Conservation (phyloP, 106 monocot species). For the Gastrodia elata region DNA sequence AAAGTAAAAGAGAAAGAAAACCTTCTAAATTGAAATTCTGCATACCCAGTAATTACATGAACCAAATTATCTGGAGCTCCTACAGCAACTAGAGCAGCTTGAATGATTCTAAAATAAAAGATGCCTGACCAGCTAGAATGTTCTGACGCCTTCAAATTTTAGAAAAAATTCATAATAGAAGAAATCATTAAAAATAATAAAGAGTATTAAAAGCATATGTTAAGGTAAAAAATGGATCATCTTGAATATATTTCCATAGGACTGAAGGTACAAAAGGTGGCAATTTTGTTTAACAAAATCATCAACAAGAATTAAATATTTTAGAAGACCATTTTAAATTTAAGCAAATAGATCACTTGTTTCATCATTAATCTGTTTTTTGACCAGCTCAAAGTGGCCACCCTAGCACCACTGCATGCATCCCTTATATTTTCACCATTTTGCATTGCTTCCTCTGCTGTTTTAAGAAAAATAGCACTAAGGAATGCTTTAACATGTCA, state of each 20-base stretch:
- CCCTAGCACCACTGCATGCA: background rate
- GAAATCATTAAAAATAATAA: background rate
- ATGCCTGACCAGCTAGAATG: constrained; percentile 99
- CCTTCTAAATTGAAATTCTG: background rate
- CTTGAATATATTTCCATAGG: background rate
- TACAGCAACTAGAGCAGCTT: constrained; percentile 88
- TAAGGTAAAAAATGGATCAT: background rate
- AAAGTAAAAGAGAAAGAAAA: background rate
- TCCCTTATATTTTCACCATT: background rate
- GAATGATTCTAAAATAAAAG: constrained; percentile 92
- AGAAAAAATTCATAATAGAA: background rate
- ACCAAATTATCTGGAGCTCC: constrained; percentile 96
- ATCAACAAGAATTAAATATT: background rate
- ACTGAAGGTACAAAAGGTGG: background rate
- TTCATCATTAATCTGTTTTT: background rate
- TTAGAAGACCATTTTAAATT: background rate
- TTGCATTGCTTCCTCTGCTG: background rate
- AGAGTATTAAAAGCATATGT: constrained; percentile 1
- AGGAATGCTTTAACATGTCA: background rate
- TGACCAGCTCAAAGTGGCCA: background rate
- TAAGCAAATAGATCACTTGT: background rate
- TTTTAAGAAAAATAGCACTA: background rate
- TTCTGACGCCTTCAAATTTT: constrained; percentile 71
- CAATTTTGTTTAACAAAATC: background rate
- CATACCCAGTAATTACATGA: constrained; percentile 97